Evolutionary conservation across 2,329 filamentous ascomycete genomes (phyloP), one percentile per base, ranked within the genome.

Genomic region (Pyrenochaeta sp.): DNA sequence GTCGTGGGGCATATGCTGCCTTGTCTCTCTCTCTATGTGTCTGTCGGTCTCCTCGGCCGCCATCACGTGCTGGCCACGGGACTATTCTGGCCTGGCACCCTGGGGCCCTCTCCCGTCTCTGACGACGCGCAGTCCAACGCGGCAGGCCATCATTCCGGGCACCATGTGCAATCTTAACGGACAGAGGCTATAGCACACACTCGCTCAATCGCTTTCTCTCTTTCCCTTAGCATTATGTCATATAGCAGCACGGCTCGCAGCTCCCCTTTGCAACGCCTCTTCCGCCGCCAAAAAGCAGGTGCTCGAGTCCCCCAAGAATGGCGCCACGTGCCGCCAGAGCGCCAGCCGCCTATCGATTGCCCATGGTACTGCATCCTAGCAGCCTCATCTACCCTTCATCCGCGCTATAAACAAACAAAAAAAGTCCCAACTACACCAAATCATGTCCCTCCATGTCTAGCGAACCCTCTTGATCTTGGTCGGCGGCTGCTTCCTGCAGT

Each of bases 401-500:
- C 50, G 37, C 32, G 30, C n/a, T 18, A 35, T 41, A 15, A 32
- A 46, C 46, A 33, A 39, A 37, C 17, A 23, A 41, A 10, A 20
- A 27, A 17, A 32, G 23, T 27, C 23, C 4, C 9, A 4, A 27
- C 4, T 5, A 27, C 23, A 27, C 15, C 33, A 36, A 17, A 36
- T 36, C 14, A 30, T 39, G 15, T 36, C 32, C 35, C 43, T 20
- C 27, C 53, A 40, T 35, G 33, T 45, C 45, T 54, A 76, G 27
- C 72, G 73, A 42, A 69, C 71, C 60, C 74, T 69, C 66, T 76
- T 77, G 62, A 78, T 77, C 67, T 78, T 77, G 51, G 63, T 69
- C 43, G 68, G 54, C 27, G 75, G 75, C 64, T 78, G 73, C 58
- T 69, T 73, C 54, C 66, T 67, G 62, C 72, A 72, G 51, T 75